Percentiles rank a stretch among this genome's conserved stretches.
Conservation (phyloP, 2,329 filamentous ascomycete genomes). For the Pseudodiploospora longispora region DNA sequence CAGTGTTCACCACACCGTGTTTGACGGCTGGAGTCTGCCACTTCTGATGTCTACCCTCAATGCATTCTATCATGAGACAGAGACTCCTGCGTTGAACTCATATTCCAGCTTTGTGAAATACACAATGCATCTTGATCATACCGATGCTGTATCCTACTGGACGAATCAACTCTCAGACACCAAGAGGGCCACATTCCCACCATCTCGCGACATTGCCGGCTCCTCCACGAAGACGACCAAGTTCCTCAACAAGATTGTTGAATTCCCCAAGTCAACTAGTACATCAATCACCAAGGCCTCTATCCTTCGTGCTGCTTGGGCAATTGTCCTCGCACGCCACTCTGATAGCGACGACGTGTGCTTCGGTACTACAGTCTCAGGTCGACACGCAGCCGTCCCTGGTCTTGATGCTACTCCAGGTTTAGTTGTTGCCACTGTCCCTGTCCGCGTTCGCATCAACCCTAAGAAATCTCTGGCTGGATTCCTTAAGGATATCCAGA, state of each 20-base stretch:
- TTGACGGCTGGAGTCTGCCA: constrained; percentile 21
- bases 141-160: constrained; percentile 1
- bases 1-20: constrained; percentile 20
- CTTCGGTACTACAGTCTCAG: constrained; percentile 16
- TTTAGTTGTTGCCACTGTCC: constrained; percentile 11
- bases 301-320: constrained; percentile 15
- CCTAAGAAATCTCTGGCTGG: constrained; percentile 4
- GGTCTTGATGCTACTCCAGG: constrained; percentile 10
- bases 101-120: constrained; percentile 4
- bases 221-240: neutral
- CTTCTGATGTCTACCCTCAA: constrained; percentile 11
- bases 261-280: neutral
- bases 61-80: constrained; percentile 2
- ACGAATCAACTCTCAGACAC: constrained; percentile 1
- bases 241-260: constrained; percentile 1
- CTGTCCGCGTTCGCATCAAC: constrained; percentile 9
- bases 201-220: neutral
- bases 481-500: constrained; percentile 9
- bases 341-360: constrained; percentile 11
- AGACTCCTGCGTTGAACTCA: neutral
- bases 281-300: constrained; percentile 8
- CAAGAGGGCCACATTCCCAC: constrained; percentile 2
- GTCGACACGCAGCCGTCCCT: constrained; percentile 9
- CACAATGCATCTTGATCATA: neutral
- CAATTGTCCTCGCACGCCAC: constrained; percentile 12